These are phyloP conservation scores for Alternaria consortialis DNA, from an alignment of 2,329 filamentous ascomycete genomes.

Conservation along the genomic window DNA sequence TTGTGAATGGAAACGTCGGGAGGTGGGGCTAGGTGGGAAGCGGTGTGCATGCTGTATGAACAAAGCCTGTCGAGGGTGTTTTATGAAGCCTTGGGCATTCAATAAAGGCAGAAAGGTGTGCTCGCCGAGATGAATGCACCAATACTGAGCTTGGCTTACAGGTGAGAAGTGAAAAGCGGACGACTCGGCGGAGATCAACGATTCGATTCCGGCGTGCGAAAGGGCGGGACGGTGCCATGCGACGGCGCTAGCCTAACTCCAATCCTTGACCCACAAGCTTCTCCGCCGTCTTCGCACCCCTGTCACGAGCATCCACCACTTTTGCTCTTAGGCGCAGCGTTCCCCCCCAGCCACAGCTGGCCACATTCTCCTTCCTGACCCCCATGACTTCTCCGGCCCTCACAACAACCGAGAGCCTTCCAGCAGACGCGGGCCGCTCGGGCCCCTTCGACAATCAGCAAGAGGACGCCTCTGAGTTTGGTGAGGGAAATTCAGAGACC, in stretches of 20 bases:
- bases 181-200: slow-evolving; percentile 39
- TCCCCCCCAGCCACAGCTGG: slow-evolving; percentile 39
- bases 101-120: background rate
- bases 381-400: slow-evolving; percentile 49
- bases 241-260: slow-evolving; percentile 44
- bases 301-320: slow-evolving; percentile 36
- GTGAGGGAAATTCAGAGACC: slow-evolving; percentile 44
- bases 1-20: background rate
- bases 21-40: slow-evolving; percentile 10
- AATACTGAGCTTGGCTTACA: slow-evolving; percentile 19
- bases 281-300: slow-evolving; percentile 39
- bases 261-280: slow-evolving; percentile 41
- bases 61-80: background rate
- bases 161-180: slow-evolving; percentile 31
- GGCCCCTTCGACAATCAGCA: slow-evolving; percentile 39
- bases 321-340: slow-evolving; percentile 44
- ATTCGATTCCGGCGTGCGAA: slow-evolving; percentile 37
- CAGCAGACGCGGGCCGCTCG: slow-evolving; percentile 38
- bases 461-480: slow-evolving; percentile 43
- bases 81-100: slow-evolving; percentile 1
- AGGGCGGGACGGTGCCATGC: slow-evolving; percentile 42
- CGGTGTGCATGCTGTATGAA: slow-evolving; percentile 3
- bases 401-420: slow-evolving; percentile 43
- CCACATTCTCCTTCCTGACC: slow-evolving; percentile 39
- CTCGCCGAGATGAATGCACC: slow-evolving; percentile 13